phyloP scores from a whole-genome alignment of 805 yeast genomes.

The Saccharomycopsis synnaedendra region DNA sequence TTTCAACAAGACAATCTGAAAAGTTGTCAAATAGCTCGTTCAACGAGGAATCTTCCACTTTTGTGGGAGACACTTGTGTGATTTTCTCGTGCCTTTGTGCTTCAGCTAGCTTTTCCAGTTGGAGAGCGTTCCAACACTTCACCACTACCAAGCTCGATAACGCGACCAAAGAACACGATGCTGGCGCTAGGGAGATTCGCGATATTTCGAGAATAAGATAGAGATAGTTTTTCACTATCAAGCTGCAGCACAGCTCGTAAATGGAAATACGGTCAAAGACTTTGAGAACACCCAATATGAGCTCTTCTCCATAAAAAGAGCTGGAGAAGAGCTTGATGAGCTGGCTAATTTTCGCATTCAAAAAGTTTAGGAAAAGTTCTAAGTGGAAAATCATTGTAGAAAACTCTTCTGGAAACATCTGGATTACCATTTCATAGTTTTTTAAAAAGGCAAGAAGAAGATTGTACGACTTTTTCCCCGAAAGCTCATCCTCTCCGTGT shows the following conservation, averaged over 20 bases:
- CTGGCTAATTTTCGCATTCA: slow-evolving; percentile 7
- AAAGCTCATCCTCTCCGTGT: not conserved
- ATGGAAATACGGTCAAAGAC: slow-evolving; percentile 8
- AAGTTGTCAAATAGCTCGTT: not conserved
- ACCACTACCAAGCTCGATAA: slow-evolving; percentile 10
- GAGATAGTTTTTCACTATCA: slow-evolving; percentile 8
- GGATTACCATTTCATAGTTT: slow-evolving; percentile 7
- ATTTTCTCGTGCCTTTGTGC: not conserved
- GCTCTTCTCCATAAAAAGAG: not conserved
- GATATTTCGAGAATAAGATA: slow-evolving; percentile 4
- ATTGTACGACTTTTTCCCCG: not conserved
- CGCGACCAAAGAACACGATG: not conserved
- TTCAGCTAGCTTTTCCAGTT: slow-evolving; percentile 1
- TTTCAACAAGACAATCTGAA: not conserved
- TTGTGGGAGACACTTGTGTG: not conserved
- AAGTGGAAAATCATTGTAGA: slow-evolving; percentile 8
- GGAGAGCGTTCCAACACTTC: slow-evolving; percentile 15
- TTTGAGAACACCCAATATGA: slow-evolving; percentile 4
- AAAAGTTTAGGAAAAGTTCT: slow-evolving; percentile 4
- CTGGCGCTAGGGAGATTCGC: not conserved
- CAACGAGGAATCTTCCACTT: not conserved
- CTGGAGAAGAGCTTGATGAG: not conserved
- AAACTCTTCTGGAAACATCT: slow-evolving; percentile 6
- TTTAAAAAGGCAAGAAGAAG: slow-evolving; percentile 2
- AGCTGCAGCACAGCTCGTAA: slow-evolving; percentile 7